Evolutionary conservation across 1,139 yeast genomes (phyloP), one percentile per base, ranked within the genome.

Genomic region (Geotrichum reessii): DNA sequence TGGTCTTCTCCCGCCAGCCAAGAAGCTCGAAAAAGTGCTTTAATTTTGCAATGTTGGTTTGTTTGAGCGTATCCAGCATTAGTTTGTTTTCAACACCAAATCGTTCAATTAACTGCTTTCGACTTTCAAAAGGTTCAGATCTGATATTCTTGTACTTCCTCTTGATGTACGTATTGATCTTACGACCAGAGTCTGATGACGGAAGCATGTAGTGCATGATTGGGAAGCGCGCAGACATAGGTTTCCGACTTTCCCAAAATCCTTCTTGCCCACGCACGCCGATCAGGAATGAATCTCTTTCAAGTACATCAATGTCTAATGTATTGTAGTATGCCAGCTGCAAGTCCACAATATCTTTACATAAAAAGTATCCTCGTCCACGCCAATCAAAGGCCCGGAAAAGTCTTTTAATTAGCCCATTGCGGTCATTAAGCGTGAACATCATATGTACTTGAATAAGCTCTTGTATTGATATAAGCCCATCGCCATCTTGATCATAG

Each of bases 401-500:
- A 53, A 49, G 31, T 49, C 59, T 24, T 50, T 27, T 25, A 14
- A 50, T 14, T 17, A 49, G 11, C 1, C 11, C 17, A 8, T 7
- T 12, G 19, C 25, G 27, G 9, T 24, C n/a, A 12, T 52, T 14
- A 3, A 31, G 40, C 1, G 27, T 21, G 14, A 50, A 5, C 6
- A 47, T 3, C 17, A 55, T 2, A n/a, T 52, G 42, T n/a, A 53
- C 59, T 28, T 37, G 21, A 6, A 63, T 52, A 42, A 57, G 68
- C 37, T 68, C 70, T 44, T 61, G 62, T 57, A 69, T 67, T 6
- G 63, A 59, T 3, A 69, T 59, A 4, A 67, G 50, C 9, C 69
- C 72, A 40, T 69, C 65, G 19, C 58, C 56, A 47, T 67, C 66
- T 11, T 25, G 27, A 55, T 69, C 72, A 56, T 63, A 68, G 47